phyloP scores from a whole-genome alignment of 1,139 yeast species.

The Geotrichum aggregatum region DNA sequence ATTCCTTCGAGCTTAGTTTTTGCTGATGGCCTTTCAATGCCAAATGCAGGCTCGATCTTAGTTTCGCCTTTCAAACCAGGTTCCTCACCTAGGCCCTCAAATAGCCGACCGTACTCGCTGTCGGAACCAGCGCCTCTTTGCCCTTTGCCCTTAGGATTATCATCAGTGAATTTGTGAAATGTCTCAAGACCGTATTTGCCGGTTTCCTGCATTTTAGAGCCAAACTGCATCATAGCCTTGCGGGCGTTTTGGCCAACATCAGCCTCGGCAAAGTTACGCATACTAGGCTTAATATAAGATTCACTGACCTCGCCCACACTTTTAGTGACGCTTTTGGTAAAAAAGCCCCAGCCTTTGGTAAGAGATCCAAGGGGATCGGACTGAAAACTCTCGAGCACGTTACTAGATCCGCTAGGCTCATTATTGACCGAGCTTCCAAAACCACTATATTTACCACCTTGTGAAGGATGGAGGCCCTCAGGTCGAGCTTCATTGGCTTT shows the following conservation, averaged over 20 bases:
- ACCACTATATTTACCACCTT: conserved; percentile 90
- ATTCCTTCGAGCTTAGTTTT: conserved; percentile 56
- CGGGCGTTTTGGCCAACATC: conserved; percentile 77
- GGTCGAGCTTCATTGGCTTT: conserved; percentile 68
- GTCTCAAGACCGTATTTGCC: conserved; percentile 60
- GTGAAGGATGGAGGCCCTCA: conserved; percentile 78
- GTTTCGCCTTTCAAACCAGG: conserved; percentile 31
- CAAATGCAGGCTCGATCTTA: conserved; percentile 61
- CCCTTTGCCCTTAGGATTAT: conserved; percentile 30
- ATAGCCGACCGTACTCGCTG: conserved; percentile 49
- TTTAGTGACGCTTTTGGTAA: conserved; percentile 76
- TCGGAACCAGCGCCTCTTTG: conserved; percentile 37
- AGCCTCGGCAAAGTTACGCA: conserved; percentile 73
- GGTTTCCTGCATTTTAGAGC: conserved; percentile 88
- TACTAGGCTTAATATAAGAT: conserved; percentile 81
- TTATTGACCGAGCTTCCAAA: conserved; percentile 78
- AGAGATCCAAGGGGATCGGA: conserved; percentile 85
- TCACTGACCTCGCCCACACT: conserved; percentile 84
- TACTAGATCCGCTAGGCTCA: conserved; percentile 35
- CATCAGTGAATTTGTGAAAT: conserved; percentile 58
- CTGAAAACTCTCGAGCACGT: conserved; percentile 69
- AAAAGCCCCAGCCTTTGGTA: conserved; percentile 89
- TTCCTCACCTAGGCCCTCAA: conserved; percentile 50
- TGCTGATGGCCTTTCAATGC: conserved; percentile 56
- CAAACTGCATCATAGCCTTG: conserved; percentile 92